Conservation (phyloP, 1,139 yeast species). For the Geotrichum reessii region DNA sequence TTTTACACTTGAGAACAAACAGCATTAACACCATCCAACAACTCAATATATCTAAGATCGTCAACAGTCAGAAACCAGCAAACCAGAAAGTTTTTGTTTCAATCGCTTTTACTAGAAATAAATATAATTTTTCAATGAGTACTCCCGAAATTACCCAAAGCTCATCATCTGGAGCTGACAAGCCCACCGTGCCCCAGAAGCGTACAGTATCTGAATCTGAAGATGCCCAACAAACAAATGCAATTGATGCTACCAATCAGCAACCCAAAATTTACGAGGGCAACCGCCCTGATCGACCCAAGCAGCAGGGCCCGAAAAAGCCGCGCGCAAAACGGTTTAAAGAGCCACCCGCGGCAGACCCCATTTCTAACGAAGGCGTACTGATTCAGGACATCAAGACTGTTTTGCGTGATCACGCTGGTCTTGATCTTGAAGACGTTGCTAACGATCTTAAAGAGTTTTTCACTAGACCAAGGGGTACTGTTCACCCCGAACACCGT, state of each 20-base stretch:
- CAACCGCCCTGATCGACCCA: constrained; percentile 8
- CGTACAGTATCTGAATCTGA: background rate
- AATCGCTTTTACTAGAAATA: background rate
- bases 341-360: constrained; percentile 54
- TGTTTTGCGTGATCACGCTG: constrained; percentile 42
- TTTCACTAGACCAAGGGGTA: constrained; percentile 52
- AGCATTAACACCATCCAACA: background rate
- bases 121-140: background rate
- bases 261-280: background rate
- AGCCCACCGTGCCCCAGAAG: background rate
- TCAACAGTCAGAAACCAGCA: background rate
- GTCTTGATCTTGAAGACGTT: constrained; percentile 45
- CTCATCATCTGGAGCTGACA: background rate
- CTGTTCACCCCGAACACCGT: constrained; percentile 52
- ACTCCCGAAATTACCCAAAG: background rate
- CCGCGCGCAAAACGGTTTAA: constrained; percentile 48
- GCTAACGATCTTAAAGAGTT: constrained; percentile 60
- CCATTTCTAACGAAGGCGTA: constrained; percentile 78
- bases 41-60: background rate
- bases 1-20: background rate
- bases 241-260: background rate
- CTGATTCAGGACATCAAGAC: constrained; percentile 67
- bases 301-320: constrained; percentile 24
- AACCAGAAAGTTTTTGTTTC: background rate
- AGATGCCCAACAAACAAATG: background rate